A percentile compares a stretch with the other conserved stretches of the same genome.
These are phyloP conservation scores for Cornus controversa DNA, from an alignment of 148 eudicot genomes.

Conservation along the genomic window DNA sequence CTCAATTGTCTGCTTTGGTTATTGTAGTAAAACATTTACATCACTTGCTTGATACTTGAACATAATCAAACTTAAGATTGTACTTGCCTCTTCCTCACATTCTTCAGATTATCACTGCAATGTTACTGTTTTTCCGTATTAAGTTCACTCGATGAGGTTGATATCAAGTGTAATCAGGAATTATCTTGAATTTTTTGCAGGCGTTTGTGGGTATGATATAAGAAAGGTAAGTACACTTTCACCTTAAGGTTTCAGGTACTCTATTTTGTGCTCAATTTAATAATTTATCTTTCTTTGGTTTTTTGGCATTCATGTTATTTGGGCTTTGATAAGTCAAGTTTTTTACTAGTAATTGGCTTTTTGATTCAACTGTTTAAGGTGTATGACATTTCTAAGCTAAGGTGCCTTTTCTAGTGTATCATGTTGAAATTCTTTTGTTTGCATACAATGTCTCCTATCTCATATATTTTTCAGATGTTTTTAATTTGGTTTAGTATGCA, in stretches of 20 bases:
- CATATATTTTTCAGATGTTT: too few species aligned
- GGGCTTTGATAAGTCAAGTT: background rate
- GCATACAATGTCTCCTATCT: too few species aligned
- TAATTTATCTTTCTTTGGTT: background rate
- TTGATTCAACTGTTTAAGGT: background rate
- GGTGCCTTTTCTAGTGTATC: background rate
- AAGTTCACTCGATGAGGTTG: background rate
- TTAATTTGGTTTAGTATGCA: too few species aligned
- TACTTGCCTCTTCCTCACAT: background rate
- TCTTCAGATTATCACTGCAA: background rate
- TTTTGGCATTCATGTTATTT: constrained; percentile 7
- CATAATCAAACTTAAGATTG: background rate
- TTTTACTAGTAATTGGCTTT: background rate
- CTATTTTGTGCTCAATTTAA: background rate
- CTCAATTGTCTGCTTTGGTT: background rate
- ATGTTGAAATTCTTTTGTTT: too few species aligned
- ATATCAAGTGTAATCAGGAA: constrained; percentile 10
- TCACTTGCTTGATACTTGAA: background rate
- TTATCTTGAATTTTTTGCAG: constrained; percentile 48
- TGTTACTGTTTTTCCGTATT: background rate
- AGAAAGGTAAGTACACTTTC: constrained; percentile 39
- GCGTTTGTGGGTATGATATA: constrained; percentile 66
- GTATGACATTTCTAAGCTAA: background rate
- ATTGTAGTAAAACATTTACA: background rate
- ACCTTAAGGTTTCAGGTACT: constrained; percentile 5